Base-by-base conservation (phyloP, 139 green algal species). In the Haematococcus sp. region DNA sequence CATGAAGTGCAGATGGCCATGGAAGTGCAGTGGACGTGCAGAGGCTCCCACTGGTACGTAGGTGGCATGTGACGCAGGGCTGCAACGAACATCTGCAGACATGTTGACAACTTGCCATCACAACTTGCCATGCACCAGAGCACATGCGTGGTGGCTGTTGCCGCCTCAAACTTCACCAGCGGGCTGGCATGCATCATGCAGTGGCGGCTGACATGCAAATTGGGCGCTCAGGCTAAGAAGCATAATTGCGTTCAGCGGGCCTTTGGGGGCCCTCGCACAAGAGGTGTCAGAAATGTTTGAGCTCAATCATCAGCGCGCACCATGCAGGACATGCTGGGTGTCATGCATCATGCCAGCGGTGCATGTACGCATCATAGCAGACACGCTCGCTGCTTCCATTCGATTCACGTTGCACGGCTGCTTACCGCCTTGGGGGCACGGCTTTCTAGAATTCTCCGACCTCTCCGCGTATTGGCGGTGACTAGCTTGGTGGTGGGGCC, bases 381-480 rank as follows among this genome's bases (percentile, higher is more conserved):
- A 46, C 40, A 23, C 27, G 20, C 33, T 55, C 32, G 33, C 32
- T 11, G 32, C 33, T 25, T 15, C 5, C 32, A 69, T 54, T 28
- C 20, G 4, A 5, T 52, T 23, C 30, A 60, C 23, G 0, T 23
- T 52, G 22, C 25, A 46, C 43, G 1, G n/a, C 22, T 22, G 55
- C 88, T 75, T 49, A 95, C 91, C 84, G 89, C 64, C 76, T 96
- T 96, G 3, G 92, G 91, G 3, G 88, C 92, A 0, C 89, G 68
- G 33, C 78, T 80, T 60, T 95, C 88, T 22, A 96, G 61, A 2
- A 81, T 74, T 0, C 92, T 80, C 70, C 86, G 85, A 1, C 88
- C 91, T 11, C 76, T 81, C 68, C 83, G 82, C 2, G 90, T 93
- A 35, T 91, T 92, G 2, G 92, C 77, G 71, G 91, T 91, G 1